These are phyloP conservation scores for Isatis tinctoria DNA, from an alignment of 345 rosid species.

Conservation along the genomic window DNA sequence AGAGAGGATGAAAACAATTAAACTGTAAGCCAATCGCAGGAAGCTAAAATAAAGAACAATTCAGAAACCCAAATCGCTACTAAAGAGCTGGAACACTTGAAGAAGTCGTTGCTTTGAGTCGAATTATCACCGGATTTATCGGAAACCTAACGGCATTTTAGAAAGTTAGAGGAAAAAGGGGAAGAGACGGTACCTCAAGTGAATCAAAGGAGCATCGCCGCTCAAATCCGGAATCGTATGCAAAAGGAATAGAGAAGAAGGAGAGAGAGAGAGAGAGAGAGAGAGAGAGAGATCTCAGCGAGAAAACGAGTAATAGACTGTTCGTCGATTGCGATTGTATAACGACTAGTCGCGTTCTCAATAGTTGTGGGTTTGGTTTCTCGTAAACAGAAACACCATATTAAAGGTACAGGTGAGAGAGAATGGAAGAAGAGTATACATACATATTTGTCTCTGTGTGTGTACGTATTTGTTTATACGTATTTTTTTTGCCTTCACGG, in stretches of 20 bases:
- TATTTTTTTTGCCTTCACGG: conserved; percentile 33
- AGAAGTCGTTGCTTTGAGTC: background rate
- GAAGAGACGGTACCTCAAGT: conserved; percentile 17
- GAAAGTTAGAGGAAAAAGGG: background rate
- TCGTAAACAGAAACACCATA: conserved; percentile 28
- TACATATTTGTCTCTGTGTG: background rate
- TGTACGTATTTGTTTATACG: conserved; percentile 28
- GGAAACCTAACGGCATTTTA: conserved; percentile 23
- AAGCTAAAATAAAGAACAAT: background rate
- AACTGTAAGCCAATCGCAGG: background rate
- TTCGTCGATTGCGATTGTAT: conserved; percentile 11
- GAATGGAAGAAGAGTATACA: conserved; percentile 23
- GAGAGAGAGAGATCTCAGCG: conserved; percentile 27
- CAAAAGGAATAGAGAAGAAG: no score
- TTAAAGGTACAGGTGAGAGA: conserved; percentile 28
- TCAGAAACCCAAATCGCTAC: conserved; percentile 5
- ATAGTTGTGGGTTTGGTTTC: conserved; percentile 27
- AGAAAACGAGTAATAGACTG: background rate
- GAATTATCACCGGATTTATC: conserved; percentile 13
- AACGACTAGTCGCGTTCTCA: conserved; percentile 4
- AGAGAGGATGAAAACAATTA: background rate
- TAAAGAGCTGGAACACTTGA: background rate
- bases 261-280: background rate
- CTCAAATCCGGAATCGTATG: background rate
- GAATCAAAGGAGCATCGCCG: conserved; percentile 32